A percentile compares a stretch with the other conserved stretches of the same genome.
phyloP scores from a whole-genome alignment of 1,284 basidiomycete genomes.

The Cutaneotrichosporon curvatum region DNA sequence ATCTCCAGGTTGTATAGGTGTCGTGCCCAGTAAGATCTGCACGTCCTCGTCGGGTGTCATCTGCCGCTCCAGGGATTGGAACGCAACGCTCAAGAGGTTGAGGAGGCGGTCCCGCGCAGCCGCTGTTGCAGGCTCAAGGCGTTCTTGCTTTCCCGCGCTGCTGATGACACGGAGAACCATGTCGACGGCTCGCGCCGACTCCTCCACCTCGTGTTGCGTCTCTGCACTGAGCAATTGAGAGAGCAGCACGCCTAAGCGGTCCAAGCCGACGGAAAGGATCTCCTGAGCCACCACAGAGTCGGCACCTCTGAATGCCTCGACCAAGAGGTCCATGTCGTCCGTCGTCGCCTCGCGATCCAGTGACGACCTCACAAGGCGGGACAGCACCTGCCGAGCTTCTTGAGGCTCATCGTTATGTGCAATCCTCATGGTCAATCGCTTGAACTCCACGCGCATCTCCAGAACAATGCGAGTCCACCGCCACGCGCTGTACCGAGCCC shows the following conservation, averaged over 20 bases:
- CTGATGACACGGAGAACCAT: constrained; percentile 35
- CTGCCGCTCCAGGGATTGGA: constrained; percentile 36
- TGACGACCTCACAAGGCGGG: constrained; percentile 28
- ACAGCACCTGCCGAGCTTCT: constrained; percentile 31
- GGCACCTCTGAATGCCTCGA: constrained; percentile 40
- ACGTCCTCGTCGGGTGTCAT: constrained; percentile 22
- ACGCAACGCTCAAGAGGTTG: constrained; percentile 28
- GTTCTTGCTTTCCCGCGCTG: constrained; percentile 17
- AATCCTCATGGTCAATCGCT: constrained; percentile 35
- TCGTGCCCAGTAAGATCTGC: constrained; percentile 20
- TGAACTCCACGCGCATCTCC: constrained; percentile 44
- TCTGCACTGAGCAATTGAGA: constrained; percentile 33
- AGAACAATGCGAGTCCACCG: constrained; percentile 41
- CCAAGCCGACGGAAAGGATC: constrained; percentile 36
- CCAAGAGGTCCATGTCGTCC: constrained; percentile 41
- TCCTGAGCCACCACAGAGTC: constrained; percentile 36
- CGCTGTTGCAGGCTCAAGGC: constrained; percentile 5
- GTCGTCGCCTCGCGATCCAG: constrained; percentile 33
- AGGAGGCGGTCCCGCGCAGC: constrained; percentile 33
- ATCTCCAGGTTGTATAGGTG: constrained; percentile 26
- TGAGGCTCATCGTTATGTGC: constrained; percentile 28
- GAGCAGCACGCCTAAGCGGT: constrained; percentile 30
- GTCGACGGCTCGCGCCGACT: constrained; percentile 24
- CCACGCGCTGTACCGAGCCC: constrained; percentile 37
- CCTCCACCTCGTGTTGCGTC: constrained; percentile 24